A percentile compares a stretch with the other conserved stretches of the same genome.
These are phyloP conservation scores for Ensete ventricosum DNA, from an alignment of 176 grass and related monocot genomes.

Conservation along the genomic window DNA sequence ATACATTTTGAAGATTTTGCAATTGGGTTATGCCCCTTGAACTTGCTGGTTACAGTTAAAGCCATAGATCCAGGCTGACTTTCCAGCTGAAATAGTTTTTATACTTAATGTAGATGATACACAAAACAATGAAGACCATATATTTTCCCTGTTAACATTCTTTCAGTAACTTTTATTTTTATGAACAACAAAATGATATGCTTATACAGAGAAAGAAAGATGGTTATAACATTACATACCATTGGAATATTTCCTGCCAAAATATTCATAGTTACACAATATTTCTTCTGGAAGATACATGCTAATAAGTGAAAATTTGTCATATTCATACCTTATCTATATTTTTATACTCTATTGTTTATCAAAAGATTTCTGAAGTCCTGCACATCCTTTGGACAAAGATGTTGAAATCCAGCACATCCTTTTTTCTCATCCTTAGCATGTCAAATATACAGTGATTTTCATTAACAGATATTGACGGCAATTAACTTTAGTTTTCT, in stretches of 20 bases:
- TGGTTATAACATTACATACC: neutral
- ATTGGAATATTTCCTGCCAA: neutral
- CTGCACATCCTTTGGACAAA: neutral
- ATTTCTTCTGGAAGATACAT: neutral
- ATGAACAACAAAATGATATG: neutral
- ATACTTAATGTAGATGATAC: neutral
- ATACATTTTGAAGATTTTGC: neutral
- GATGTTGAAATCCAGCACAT: neutral
- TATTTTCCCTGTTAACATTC: neutral
- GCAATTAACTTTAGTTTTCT: neutral
- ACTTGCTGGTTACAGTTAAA: neutral
- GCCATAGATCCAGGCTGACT: neutral
- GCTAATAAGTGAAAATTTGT: neutral
- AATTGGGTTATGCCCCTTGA: neutral
- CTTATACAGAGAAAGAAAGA: neutral
- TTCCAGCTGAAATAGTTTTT: neutral
- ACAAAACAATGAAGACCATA: neutral
- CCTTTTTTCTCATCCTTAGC: neutral
- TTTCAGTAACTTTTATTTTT: neutral
- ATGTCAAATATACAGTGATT: neutral
- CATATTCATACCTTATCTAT: neutral
- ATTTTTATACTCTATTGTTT: neutral
- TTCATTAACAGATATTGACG: slow-evolving; percentile 1
- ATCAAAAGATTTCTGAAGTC: slow-evolving; percentile 1
- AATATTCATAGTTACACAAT: neutral